Percentiles rank a stretch among this genome's conserved stretches.
These are phyloP conservation scores for Penicillium brasilianum DNA, from an alignment of 2,329 filamentous ascomycete species.

Conservation along the genomic window DNA sequence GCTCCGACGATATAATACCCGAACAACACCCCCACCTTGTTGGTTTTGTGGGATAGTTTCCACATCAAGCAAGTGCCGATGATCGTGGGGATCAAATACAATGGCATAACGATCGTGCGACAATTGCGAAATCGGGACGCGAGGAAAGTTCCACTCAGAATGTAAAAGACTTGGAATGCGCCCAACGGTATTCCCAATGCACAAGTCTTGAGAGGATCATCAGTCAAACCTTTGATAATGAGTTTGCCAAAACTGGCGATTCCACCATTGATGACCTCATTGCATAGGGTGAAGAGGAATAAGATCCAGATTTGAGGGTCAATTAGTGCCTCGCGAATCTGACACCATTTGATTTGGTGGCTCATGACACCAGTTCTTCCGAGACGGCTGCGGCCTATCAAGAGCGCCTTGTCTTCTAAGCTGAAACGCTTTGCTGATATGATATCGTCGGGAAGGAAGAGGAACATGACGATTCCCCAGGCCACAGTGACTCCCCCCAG, in stretches of 20 bases:
- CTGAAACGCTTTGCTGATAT: slow-evolving; percentile 50
- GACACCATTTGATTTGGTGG: slow-evolving; percentile 53
- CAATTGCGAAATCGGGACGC: slow-evolving; percentile 58
- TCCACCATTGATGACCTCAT: slow-evolving; percentile 59
- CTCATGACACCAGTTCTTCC: slow-evolving; percentile 55
- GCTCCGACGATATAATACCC: slow-evolving; percentile 58
- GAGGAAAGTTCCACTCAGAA: slow-evolving; percentile 58
- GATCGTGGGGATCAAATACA: slow-evolving; percentile 59
- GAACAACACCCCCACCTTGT: slow-evolving; percentile 54
- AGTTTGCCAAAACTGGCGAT: slow-evolving; percentile 62
- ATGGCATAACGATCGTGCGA: slow-evolving; percentile 58
- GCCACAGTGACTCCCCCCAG: slow-evolving; percentile 51
- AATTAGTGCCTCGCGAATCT: slow-evolving; percentile 54
- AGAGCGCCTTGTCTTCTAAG: slow-evolving; percentile 50
- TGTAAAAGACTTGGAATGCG: slow-evolving; percentile 57
- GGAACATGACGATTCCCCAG: slow-evolving; percentile 48
- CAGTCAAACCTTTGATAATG: slow-evolving; percentile 55
- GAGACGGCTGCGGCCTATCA: slow-evolving; percentile 47
- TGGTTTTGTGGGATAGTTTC: slow-evolving; percentile 51
- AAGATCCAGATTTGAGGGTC: slow-evolving; percentile 55
- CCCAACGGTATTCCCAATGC: slow-evolving; percentile 61
- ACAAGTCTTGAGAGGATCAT: slow-evolving; percentile 55
- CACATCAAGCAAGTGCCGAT: slow-evolving; percentile 57
- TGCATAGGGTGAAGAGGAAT: slow-evolving; percentile 55
- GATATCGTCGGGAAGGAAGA: slow-evolving; percentile 53